These are phyloP conservation scores for Aureobasidium namibiae DNA, from an alignment of 2,329 filamentous ascomycete species.

Conservation along the genomic window DNA sequence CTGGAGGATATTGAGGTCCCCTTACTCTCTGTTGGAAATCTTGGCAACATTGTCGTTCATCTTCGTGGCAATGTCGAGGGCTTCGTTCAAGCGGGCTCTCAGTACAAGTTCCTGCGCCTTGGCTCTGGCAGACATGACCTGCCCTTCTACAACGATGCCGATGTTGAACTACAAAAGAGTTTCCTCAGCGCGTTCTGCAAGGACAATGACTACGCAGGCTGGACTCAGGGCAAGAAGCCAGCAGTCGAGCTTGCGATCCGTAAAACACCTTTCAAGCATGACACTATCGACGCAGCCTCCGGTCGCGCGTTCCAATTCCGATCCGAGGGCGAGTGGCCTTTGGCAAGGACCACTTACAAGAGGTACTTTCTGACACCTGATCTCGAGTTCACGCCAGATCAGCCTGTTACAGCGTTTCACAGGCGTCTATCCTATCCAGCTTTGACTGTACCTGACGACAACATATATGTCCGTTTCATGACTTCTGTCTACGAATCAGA, in stretches of 20 bases:
- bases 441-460: constrained; percentile 50
- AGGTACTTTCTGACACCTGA: constrained; percentile 32
- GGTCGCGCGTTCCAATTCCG: constrained; percentile 41
- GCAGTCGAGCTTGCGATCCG: constrained; percentile 61
- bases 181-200: constrained; percentile 68
- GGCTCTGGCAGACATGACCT: constrained; percentile 64
- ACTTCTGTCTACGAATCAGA: constrained; percentile 44
- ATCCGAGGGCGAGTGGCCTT: constrained; percentile 57
- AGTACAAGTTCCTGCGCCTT: constrained; percentile 61
- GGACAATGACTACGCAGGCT: constrained; percentile 54
- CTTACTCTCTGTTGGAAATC: constrained; percentile 59
- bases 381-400: too few relatives aligned
- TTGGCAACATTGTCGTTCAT: constrained; percentile 63
- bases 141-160: constrained; percentile 63
- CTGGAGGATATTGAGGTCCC: constrained; percentile 60
- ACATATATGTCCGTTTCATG: neutral
- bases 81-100: constrained; percentile 54
- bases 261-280: constrained; percentile 51
- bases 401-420: neutral
- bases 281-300: neutral
- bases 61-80: constrained; percentile 62
- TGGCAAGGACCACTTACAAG: constrained; percentile 56
- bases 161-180: constrained; percentile 57
- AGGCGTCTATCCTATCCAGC: constrained; percentile 40
- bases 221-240: constrained; percentile 51